Evolutionary conservation across 176 grass and related monocot species (phyloP).

Genomic region (Zizania latifolia): DNA sequence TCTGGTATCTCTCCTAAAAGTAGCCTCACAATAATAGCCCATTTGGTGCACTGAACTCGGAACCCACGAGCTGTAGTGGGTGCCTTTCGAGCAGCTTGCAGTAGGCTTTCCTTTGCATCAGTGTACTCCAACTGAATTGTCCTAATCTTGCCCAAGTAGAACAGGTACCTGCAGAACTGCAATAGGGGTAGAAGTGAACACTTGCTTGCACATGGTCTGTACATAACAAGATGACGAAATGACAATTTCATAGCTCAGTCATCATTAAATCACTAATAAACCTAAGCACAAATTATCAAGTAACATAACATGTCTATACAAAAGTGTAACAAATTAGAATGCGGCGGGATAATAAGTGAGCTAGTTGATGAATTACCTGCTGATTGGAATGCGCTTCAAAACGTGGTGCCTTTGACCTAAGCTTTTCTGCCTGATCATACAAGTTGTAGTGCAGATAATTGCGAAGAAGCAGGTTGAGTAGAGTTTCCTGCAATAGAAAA

Average conservation of each 20-base stretch:
- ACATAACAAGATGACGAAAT: slow-evolving; percentile 2
- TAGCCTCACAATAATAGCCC: slow-evolving; percentile 68
- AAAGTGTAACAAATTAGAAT: neutral
- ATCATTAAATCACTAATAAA: neutral
- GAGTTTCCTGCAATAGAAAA: slow-evolving; percentile 48
- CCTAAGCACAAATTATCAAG: neutral
- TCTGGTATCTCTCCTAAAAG: slow-evolving; percentile 76
- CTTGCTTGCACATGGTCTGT: neutral
- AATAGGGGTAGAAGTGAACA: slow-evolving; percentile 3
- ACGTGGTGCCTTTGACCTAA: slow-evolving; percentile 86
- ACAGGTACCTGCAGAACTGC: slow-evolving; percentile 84
- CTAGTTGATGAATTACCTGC: slow-evolving; percentile 51
- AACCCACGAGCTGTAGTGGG: slow-evolving; percentile 67
- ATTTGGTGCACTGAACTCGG: slow-evolving; percentile 78
- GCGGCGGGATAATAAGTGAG: neutral
- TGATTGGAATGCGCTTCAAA: slow-evolving; percentile 97
- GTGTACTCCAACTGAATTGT: slow-evolving; percentile 90
- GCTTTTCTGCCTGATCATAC: slow-evolving; percentile 87
- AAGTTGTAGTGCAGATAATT: slow-evolving; percentile 98
- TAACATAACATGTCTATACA: neutral
- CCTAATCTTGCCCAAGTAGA: slow-evolving; percentile 88
- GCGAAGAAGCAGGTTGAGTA: slow-evolving; percentile 94
- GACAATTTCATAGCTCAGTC: neutral
- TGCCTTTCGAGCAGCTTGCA: slow-evolving; percentile 85
- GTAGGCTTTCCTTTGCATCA: slow-evolving; percentile 83